Base-by-base conservation (phyloP, 2,329 filamentous ascomycete genomes). In the Venturiaceae sp. region DNA sequence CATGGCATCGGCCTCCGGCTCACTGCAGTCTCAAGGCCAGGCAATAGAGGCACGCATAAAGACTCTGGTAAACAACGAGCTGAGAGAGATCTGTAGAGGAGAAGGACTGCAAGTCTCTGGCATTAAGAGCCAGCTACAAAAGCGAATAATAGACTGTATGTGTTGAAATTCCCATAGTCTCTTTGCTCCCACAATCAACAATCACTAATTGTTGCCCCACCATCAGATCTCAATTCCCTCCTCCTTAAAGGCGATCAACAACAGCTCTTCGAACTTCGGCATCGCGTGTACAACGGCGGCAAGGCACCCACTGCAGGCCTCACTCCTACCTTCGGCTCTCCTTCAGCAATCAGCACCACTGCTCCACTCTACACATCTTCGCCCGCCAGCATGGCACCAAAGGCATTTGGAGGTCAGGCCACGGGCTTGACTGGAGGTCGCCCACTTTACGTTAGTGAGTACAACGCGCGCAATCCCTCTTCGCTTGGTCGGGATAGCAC, bases 41-140 rank as follows among this genome's bases (percentile, higher is more conserved):
- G 4, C 44, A 30, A 54, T 54, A 11, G 69, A 71, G 54, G 72
- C 72, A 55, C 71, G 76, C 62, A 72, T 80, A 53, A 83, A 82
- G 67, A 78, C 73, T 8, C 71, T 85, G 56, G 75, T 83, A 58
- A 85, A 84, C 67, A 76, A 75, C 60, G 85, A 92, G 66, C 81
- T 96, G 53, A 88, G 90, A 66, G 80, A 80, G 56, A 86, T 97
- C 63, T 88, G 92, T 68, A 81, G 83, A 62, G 77, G 82, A 61
- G 89, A 95, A 74, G 82, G 84, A 52, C 77, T 95, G 36, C 81
- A 83, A 63, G 87, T 89, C 61, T 88, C 86, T 30, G 94, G 94
- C 21, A 86, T 94, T 66, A 99, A 99, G 77, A 83, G 84, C 34
- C 82, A 88, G 44, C 77, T 97, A 60, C 91, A 96, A 73, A 75